These are phyloP conservation scores for Paracorniculantispora psalliotae DNA, from an alignment of 2,329 filamentous ascomycete species.

Conservation along the genomic window DNA sequence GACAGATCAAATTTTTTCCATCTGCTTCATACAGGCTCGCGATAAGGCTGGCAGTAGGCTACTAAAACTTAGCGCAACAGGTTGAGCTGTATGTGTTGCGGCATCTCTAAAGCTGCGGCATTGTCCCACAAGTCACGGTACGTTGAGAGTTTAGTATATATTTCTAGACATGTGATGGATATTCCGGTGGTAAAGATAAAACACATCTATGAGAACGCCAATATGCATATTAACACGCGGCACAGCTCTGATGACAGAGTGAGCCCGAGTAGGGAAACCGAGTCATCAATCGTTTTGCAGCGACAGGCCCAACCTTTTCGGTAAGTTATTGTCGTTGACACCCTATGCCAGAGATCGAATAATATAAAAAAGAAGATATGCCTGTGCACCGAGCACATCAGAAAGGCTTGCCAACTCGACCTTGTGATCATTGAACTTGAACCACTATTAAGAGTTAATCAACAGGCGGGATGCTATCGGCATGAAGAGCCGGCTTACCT, in stretches of 20 bases:
- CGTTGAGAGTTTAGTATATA: background rate
- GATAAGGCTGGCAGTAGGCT: background rate
- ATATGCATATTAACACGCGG: background rate
- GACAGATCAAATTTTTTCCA: background rate
- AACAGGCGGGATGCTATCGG: conserved; percentile 3
- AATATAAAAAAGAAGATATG: conserved; percentile 87
- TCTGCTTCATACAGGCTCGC: background rate
- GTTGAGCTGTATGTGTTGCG: too few relatives aligned
- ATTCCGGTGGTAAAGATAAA: background rate
- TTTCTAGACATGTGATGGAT: background rate
- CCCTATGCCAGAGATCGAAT: conserved; percentile 53
- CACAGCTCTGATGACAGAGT: background rate
- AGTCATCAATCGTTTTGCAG: background rate
- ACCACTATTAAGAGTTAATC: conserved; percentile 59
- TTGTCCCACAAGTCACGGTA: too few relatives aligned
- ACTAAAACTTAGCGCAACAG: too few relatives aligned
- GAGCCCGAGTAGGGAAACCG: background rate
- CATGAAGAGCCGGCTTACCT: conserved; percentile 32
- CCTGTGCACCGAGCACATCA: conserved; percentile 79
- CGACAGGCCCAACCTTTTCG: background rate
- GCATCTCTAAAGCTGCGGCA: too few relatives aligned
- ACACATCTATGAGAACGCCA: background rate
- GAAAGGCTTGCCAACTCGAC: conserved; percentile 79
- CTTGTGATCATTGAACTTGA: conserved; percentile 91
- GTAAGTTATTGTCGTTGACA: background rate